These are phyloP conservation scores for Breynia disticha DNA, from an alignment of 441 rosid genomes.

Conservation along the genomic window DNA sequence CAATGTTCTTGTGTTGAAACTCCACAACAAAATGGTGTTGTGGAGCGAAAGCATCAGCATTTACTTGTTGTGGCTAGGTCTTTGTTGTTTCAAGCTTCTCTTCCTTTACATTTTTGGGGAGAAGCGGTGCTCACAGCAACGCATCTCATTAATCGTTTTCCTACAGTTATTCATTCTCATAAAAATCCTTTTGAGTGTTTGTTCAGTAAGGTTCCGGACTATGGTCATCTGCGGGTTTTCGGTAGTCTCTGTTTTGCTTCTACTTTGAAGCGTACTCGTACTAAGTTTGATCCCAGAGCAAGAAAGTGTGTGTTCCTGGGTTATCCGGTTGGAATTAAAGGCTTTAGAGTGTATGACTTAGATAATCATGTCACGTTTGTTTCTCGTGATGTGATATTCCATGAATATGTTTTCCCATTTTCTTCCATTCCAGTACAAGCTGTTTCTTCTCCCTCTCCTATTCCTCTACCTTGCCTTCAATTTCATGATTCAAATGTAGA, in stretches of 20 bases:
- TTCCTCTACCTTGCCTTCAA: no score
- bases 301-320: neutral
- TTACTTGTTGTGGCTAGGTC: neutral
- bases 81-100: neutral
- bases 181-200: neutral
- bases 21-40: neutral
- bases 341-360: neutral
- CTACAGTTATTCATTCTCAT: neutral
- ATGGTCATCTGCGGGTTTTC: neutral
- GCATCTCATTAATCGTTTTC: neutral
- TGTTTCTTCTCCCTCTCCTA: no score
- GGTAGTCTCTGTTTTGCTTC: no score
- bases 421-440: no score
- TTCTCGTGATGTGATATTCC: neutral
- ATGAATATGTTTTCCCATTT: neutral
- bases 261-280: neutral
- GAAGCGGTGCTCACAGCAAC: neutral
- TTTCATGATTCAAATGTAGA: no score
- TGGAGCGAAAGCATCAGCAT: neutral
- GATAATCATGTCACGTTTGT: neutral
- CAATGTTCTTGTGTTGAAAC: neutral
- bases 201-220: neutral
- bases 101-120: neutral
- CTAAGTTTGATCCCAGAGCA: constrained; percentile 2
- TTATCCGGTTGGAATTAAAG: constrained; percentile 1